phyloP scores from a whole-genome alignment of 805 yeast species.

The Saccharomyces kudriavzevii region DNA sequence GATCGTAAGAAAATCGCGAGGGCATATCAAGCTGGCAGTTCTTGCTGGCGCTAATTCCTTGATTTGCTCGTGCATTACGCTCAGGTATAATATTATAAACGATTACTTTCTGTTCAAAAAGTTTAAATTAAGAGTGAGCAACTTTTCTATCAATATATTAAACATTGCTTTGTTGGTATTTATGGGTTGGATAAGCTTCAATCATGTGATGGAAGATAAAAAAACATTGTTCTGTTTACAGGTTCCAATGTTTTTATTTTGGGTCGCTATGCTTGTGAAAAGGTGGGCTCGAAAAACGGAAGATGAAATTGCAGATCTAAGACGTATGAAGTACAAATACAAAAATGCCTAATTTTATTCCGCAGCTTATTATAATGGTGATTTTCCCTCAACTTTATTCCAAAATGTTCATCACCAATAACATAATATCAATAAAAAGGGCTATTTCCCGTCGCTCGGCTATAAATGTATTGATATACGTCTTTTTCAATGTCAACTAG shows the following conservation, averaged over 20 bases:
- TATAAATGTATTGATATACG: too few relatives aligned
- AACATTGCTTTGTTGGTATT: slow-evolving; percentile 21
- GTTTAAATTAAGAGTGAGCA: slow-evolving; percentile 14
- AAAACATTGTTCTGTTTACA: slow-evolving; percentile 12
- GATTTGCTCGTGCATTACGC: slow-evolving; percentile 19
- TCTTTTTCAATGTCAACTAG: too few relatives aligned
- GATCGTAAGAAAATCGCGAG: slow-evolving; percentile 12
- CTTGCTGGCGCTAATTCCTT: slow-evolving; percentile 19
- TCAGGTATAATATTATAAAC: slow-evolving; percentile 22
- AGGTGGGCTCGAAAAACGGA: slow-evolving; percentile 20
- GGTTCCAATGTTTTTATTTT: slow-evolving; percentile 20
- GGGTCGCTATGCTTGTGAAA: slow-evolving; percentile 13
- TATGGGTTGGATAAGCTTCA: slow-evolving; percentile 21
- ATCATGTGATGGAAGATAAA: slow-evolving; percentile 10
- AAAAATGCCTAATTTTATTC: slow-evolving; percentile 19
- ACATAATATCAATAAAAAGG: not conserved
- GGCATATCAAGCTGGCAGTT: slow-evolving; percentile 8
- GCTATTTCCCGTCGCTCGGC: too few relatives aligned
- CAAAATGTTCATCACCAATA: not conserved
- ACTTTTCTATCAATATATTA: slow-evolving; percentile 12
- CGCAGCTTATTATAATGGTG: not conserved
- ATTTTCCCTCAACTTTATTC: not conserved
- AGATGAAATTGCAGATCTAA: slow-evolving; percentile 16
- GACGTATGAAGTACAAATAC: slow-evolving; percentile 26
- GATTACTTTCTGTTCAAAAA: slow-evolving; percentile 12